A percentile compares a stretch with the other conserved stretches of the same genome.
Evolutionary conservation across 306 rosid genomes (phyloP).

Genomic region (Vicia villosa): DNA sequence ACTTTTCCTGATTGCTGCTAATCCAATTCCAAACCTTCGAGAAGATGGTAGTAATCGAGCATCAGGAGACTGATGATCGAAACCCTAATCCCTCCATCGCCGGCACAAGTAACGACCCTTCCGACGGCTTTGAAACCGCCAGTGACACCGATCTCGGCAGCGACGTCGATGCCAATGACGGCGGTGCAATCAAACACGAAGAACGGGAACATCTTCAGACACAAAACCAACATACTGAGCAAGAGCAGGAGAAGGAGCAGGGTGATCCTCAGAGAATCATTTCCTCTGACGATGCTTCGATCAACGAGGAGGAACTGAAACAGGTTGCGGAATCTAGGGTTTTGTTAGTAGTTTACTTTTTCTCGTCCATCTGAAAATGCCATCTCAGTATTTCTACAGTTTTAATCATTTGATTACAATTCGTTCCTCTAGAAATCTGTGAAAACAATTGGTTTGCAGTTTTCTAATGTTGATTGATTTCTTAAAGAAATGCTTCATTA

Average conservation of each 20-base stretch:
- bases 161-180: constrained; percentile 18
- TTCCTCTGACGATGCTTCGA: constrained; percentile 32
- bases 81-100: constrained; percentile 20
- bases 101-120: constrained; percentile 28
- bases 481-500: not conserved
- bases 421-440: not conserved
- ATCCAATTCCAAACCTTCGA: constrained; percentile 29
- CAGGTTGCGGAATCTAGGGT: constrained; percentile 35
- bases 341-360: not conserved
- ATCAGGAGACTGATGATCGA: constrained; percentile 21
- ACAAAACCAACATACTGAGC: not conserved
- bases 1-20: not conserved
- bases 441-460: not conserved
- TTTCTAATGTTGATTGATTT: constrained; percentile 14
- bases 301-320: constrained; percentile 37
- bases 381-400: not conserved
- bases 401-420: not conserved
- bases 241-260: constrained; percentile 18
- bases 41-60: constrained; percentile 39
- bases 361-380: no score
- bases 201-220: not conserved
- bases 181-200: not conserved
- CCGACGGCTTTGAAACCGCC: constrained; percentile 54
- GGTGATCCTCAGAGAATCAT: constrained; percentile 10
- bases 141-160: constrained; percentile 43